Base-by-base conservation (phyloP, 2,329 filamentous ascomycete species). In the Claviceps paspali region DNA sequence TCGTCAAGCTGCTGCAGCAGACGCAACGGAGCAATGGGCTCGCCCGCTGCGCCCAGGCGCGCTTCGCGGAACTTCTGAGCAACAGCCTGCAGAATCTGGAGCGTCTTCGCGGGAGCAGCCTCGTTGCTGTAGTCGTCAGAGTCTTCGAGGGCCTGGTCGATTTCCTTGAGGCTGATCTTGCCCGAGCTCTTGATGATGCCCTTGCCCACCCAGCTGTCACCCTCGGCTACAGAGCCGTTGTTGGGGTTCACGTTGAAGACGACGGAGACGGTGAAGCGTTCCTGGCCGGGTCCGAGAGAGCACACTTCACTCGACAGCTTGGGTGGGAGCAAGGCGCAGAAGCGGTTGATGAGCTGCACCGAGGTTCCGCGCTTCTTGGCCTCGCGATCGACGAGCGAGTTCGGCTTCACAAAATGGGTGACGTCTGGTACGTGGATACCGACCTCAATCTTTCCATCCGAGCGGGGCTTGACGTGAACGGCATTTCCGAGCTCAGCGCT, bases 321-420 rank as follows among this genome's bases (percentile, higher is more conserved):
- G 1, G 82, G 70, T 11, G 91, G 91, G 27, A 98, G 74, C 70
- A 98, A 78, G 67, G 88, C 69, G 73, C 88, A 67, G 65, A 80
- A 64, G 26, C 86, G 79, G 64, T 94, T 91, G 63, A 94, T 81
- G 45, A 98, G 70, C 54, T 96, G 92, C 18, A 98, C 91, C 26
- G 86, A 87, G 40, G 87, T 96, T 43, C 88, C 88, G 47, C 91
- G 84, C 70, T 96, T 98, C 73, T 91, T 94, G 9, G 91, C 91
- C 62, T 98, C 91, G 33, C 91, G 81, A 52, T 98, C 91, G 35
- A 96, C 87, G 32, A 96, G 73, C 12, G 87, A 94, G 65, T 92
- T 93, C 33, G 80, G 70, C 70, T 96, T 96, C 57, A 98, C 84
- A 55, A 98, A 98, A 62, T 98, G 85, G 43, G 91, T 80, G 47